Evolutionary conservation across 495 filamentous ascomycete genomes (phyloP).

Genomic region (Aspergillus diversus): DNA sequence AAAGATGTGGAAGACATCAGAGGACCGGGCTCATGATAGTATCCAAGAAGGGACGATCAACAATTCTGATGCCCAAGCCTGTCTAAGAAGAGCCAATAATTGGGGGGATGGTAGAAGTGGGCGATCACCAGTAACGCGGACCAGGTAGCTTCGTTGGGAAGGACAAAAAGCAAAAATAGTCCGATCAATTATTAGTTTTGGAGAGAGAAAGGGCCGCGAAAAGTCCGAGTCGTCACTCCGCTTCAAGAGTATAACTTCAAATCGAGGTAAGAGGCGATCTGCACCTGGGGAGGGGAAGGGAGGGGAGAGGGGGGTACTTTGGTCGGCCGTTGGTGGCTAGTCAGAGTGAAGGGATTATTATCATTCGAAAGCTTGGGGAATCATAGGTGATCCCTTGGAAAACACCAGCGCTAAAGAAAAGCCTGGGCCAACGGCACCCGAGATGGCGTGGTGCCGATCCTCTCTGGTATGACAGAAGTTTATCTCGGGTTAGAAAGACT

Average conservation of each 20-base stretch:
- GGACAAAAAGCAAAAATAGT: background rate
- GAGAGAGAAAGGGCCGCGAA: background rate
- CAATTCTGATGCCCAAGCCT: background rate
- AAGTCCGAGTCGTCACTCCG: background rate
- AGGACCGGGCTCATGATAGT: background rate
- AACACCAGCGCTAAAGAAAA: background rate
- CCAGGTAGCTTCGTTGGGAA: background rate
- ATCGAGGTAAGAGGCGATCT: background rate
- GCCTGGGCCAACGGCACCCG: background rate
- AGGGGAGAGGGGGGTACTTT: background rate
- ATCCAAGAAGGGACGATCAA: background rate
- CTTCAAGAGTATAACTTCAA: background rate
- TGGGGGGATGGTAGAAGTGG: background rate
- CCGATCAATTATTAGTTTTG: background rate
- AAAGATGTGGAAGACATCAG: background rate
- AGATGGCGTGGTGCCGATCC: conserved; percentile 15
- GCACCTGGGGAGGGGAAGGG: background rate
- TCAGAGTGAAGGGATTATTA: background rate
- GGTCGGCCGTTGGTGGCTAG: background rate
- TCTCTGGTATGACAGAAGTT: background rate
- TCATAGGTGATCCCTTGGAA: background rate
- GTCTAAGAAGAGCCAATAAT: background rate
- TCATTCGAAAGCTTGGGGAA: background rate
- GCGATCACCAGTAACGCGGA: background rate
- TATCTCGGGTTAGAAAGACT: background rate